Conservation (phyloP, 202 grass and related monocot species). For the Panicum virgatum region DNA sequence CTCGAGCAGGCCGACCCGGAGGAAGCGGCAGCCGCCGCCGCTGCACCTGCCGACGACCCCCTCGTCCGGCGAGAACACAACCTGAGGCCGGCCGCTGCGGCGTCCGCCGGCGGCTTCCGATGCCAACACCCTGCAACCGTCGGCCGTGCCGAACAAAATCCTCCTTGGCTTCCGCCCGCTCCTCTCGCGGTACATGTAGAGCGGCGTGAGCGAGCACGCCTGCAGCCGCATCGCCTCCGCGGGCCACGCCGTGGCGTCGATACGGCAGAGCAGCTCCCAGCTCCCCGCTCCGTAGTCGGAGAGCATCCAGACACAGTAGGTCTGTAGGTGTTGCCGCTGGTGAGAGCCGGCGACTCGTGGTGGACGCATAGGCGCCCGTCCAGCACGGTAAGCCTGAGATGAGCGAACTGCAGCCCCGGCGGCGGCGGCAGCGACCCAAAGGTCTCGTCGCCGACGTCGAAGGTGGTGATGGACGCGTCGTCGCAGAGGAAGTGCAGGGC, state of each 20-base stretch:
- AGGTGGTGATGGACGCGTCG: not conserved
- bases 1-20: not conserved
- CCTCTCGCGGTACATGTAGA: not conserved
- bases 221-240: not conserved
- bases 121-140: not conserved
- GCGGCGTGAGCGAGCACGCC: not conserved
- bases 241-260: not conserved
- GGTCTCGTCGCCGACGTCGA: not conserved
- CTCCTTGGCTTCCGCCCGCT: too few relatives aligned
- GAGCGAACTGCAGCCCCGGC: fast-evolving
- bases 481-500: not conserved
- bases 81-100: not conserved
- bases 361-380: constrained; percentile 20
- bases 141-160: not conserved
- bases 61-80: not conserved
- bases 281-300: not conserved
- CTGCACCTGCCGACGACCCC: too few relatives aligned
- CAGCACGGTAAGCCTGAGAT: not conserved
- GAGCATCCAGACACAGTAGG: not conserved
- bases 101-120: not conserved
- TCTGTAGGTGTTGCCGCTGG: not conserved
- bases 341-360: not conserved
- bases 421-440: not conserved
- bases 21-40: too few relatives aligned
- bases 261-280: constrained; percentile 3